These are phyloP conservation scores for Cornus suecica DNA, from an alignment of 148 eudicot species.

Conservation along the genomic window DNA sequence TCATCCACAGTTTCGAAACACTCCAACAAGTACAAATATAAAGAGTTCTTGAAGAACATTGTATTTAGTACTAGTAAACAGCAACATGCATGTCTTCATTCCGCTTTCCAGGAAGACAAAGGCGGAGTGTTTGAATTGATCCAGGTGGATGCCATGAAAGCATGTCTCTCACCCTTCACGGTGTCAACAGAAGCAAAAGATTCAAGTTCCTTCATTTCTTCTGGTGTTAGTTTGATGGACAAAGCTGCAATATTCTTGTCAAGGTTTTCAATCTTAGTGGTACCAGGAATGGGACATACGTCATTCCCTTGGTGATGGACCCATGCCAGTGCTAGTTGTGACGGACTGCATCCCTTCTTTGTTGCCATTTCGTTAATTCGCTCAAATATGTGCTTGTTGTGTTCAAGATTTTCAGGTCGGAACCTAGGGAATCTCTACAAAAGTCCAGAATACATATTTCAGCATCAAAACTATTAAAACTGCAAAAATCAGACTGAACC, in stretches of 20 bases:
- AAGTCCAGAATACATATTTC: neutral
- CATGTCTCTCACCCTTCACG: neutral
- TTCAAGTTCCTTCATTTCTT: neutral
- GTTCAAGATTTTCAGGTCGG: neutral
- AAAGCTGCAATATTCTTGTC: neutral
- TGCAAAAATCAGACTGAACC: neutral
- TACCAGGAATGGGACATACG: constrained; percentile 3
- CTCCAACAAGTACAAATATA: too few relatives aligned
- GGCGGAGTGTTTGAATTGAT: neutral
- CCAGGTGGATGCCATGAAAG: neutral
- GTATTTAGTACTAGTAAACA: neutral
- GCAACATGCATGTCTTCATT: neutral
- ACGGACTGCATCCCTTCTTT: neutral
- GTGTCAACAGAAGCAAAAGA: neutral
- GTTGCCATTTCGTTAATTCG: neutral
- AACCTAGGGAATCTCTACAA: neutral
- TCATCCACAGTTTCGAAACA: too few relatives aligned
- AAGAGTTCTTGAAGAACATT: too few relatives aligned
- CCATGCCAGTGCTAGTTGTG: constrained; percentile 8
- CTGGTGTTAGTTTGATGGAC: neutral
- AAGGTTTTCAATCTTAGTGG: neutral
- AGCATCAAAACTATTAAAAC: neutral
- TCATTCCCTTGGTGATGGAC: constrained; percentile 5
- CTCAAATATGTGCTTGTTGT: neutral
- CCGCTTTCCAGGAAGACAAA: neutral